Conservation (phyloP, 2,329 filamentous ascomycete genomes). For the Penicillium thymicola region DNA sequence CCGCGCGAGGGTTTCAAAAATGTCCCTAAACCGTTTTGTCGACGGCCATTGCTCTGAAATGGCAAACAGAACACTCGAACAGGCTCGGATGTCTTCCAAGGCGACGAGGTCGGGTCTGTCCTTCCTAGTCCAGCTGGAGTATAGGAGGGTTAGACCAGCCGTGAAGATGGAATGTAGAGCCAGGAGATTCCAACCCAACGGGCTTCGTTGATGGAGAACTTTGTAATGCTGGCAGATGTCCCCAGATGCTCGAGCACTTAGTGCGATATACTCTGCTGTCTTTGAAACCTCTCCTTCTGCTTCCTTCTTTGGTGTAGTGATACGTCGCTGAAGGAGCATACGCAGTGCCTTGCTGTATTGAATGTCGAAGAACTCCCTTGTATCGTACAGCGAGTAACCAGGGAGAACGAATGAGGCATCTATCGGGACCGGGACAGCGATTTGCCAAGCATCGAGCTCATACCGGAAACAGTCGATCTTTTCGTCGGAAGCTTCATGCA, state of each 20-base stretch:
- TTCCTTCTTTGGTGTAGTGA: neutral
- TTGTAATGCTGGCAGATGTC: slow-evolving; percentile 1
- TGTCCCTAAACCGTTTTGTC: neutral
- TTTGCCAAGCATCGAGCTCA: neutral
- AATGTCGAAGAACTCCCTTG: neutral
- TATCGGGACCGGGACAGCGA: neutral
- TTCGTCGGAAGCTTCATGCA: neutral
- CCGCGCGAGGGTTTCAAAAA: neutral
- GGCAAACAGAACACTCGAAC: neutral
- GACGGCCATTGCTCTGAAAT: neutral
- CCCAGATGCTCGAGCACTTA: neutral
- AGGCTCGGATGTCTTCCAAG: neutral
- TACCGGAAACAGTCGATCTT: neutral
- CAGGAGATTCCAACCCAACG: neutral
- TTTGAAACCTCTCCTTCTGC: neutral
- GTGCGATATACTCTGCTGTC: neutral
- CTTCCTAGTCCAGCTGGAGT: neutral
- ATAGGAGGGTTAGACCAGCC: neutral
- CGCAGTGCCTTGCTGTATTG: neutral
- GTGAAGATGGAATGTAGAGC: neutral
- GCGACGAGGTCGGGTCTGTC: neutral
- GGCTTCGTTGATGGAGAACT: neutral
- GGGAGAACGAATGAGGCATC: neutral
- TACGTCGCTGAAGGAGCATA: neutral
- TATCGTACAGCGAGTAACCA: neutral